phyloP scores from a whole-genome alignment of 345 rosid genomes.

The Euphorbia pulcherrima region DNA sequence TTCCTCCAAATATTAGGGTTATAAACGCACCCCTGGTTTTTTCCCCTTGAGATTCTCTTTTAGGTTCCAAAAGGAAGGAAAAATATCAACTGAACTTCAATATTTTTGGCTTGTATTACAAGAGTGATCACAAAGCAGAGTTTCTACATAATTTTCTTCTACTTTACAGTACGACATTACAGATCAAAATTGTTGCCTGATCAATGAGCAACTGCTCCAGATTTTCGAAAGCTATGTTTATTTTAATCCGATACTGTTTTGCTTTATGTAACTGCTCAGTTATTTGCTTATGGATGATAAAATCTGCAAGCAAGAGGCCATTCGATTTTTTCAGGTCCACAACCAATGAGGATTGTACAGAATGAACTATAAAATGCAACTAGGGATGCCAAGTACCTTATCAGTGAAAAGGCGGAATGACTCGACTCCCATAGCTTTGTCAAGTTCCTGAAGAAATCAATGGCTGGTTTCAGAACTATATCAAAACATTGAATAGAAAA shows the following conservation, averaged over 20 bases:
- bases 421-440: slow-evolving; percentile 53
- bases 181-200: too few relatives aligned
- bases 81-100: too few relatives aligned
- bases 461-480: slow-evolving; percentile 13
- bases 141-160: neutral
- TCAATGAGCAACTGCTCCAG: too few relatives aligned
- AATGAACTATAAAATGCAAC: neutral
- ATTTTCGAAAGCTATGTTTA: too few relatives aligned
- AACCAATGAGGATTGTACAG: neutral
- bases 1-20: too few relatives aligned
- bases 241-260: too few relatives aligned
- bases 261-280: too few relatives aligned
- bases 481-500: too few relatives aligned
- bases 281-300: slow-evolving; percentile 24
- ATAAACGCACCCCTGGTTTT: too few relatives aligned
- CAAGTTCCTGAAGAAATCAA: slow-evolving; percentile 43
- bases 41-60: too few relatives aligned
- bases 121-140: neutral
- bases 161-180: neutral
- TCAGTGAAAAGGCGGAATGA: slow-evolving; percentile 43
- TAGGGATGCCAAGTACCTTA: slow-evolving; percentile 36
- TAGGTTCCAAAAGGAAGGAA: too few relatives aligned
- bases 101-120: too few relatives aligned
- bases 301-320: slow-evolving; percentile 40
- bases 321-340: neutral